A percentile compares a stretch with the other conserved stretches of the same genome.
These are phyloP conservation scores for Colletotrichum cereale DNA, from an alignment of 2,329 filamentous ascomycete genomes.

Conservation along the genomic window DNA sequence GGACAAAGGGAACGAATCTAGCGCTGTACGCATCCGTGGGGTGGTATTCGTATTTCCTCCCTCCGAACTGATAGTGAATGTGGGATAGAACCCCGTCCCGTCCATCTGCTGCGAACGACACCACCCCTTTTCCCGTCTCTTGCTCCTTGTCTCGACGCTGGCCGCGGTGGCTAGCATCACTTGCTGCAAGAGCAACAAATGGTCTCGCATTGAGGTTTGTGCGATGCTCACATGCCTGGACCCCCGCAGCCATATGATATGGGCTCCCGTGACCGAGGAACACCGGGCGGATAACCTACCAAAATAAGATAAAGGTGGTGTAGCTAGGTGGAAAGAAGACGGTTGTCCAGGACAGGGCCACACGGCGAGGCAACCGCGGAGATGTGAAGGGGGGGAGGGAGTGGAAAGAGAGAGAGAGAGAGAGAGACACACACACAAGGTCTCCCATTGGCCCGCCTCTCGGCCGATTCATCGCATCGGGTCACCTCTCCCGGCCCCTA, in stretches of 20 bases:
- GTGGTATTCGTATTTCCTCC: too few relatives aligned
- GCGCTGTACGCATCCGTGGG: background rate
- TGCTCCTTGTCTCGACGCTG: too few relatives aligned
- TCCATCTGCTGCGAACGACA: too few relatives aligned
- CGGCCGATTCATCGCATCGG: slow-evolving; percentile 29
- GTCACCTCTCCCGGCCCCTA: slow-evolving; percentile 9
- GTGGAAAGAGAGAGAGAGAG: background rate
- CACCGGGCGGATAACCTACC: background rate
- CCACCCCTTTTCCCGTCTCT: too few relatives aligned
- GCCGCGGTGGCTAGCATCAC: too few relatives aligned
- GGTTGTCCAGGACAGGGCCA: background rate
- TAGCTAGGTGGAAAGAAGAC: background rate
- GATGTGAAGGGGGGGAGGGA: background rate
- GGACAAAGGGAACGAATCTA: background rate
- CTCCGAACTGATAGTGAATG: background rate
- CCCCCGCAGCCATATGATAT: background rate
- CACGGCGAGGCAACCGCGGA: slow-evolving; percentile 5
- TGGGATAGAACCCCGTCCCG: background rate
- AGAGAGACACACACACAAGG: background rate
- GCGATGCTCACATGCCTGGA: background rate
- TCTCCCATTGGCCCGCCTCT: slow-evolving; percentile 23
- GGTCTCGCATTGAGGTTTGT: background rate
- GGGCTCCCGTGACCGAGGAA: background rate
- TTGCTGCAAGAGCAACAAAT: too few relatives aligned
- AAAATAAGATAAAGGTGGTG: background rate